A percentile compares a stretch with the other conserved stretches of the same genome.
Conservation (phyloP, 1,284 basidiomycete species). For the Ustilago hordei region DNA sequence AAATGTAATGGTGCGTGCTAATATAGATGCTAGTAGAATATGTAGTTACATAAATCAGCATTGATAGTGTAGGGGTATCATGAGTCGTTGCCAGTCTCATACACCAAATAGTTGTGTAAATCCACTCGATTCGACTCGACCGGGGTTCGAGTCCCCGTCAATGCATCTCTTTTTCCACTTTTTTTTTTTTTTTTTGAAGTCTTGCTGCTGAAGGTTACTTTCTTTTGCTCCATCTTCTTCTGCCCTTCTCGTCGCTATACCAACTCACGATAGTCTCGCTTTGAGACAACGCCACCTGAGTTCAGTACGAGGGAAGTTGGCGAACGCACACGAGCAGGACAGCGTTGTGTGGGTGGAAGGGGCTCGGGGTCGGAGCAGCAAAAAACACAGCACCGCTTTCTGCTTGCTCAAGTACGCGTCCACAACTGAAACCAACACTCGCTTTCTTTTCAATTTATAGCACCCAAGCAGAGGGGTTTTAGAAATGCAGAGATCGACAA, state of each 20-base stretch:
- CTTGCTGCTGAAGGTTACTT: background rate
- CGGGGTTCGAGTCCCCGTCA: slow-evolving; percentile 58
- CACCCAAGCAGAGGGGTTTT: background rate
- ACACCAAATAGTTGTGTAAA: slow-evolving; percentile 14
- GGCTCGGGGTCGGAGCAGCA: slow-evolving; percentile 9
- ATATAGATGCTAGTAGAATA: no score
- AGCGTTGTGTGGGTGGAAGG: background rate
- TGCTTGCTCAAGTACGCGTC: background rate
- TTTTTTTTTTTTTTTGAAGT: background rate
- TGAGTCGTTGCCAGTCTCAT: slow-evolving; percentile 52
- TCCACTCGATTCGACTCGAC: slow-evolving; percentile 46
- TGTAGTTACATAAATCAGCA: slow-evolving; percentile 10
- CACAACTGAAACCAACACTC: slow-evolving; percentile 14
- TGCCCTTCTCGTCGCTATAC: background rate
- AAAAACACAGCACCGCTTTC: background rate
- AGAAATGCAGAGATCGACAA: slow-evolving; percentile 10
- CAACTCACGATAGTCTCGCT: no score
- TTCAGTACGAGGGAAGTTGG: no score
- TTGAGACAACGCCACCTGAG: no score
- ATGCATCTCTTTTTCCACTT: slow-evolving; percentile 30
- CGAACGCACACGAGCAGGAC: background rate
- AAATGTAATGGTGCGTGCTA: fast-evolving
- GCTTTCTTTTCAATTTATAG: background rate
- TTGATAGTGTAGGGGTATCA: slow-evolving; percentile 53
- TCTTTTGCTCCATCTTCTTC: background rate